These are phyloP conservation scores for Hemileccinum rubropunctum DNA, from an alignment of 768 basidiomycete species.

Conservation along the genomic window DNA sequence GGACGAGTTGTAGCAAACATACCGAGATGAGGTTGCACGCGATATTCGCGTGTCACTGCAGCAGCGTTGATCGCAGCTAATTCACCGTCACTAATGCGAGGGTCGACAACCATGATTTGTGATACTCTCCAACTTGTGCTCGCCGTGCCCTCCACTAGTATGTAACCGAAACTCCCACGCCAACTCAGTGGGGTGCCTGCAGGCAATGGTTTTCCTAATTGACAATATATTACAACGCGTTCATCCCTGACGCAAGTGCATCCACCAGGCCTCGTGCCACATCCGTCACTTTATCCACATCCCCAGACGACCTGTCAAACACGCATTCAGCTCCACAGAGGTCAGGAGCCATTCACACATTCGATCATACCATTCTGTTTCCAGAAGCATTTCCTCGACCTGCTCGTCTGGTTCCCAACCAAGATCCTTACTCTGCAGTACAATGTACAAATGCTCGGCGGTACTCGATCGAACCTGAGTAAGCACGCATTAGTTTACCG, in stretches of 20 bases:
- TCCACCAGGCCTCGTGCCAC: slow-evolving; percentile 42
- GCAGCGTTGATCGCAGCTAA: slow-evolving; percentile 82
- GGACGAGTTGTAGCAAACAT: slow-evolving; percentile 16
- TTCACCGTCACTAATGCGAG: slow-evolving; percentile 69
- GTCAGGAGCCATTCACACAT: slow-evolving; percentile 4
- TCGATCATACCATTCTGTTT: slow-evolving; percentile 73
- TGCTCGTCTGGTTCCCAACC: slow-evolving; percentile 57
- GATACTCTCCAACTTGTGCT: slow-evolving; percentile 13
- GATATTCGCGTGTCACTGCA: slow-evolving; percentile 85
- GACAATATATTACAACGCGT: slow-evolving; percentile 18
- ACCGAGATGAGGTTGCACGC: slow-evolving; percentile 89
- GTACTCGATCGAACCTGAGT: slow-evolving; percentile 72
- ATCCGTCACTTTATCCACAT: slow-evolving; percentile 37
- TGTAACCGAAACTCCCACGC: slow-evolving; percentile 24
- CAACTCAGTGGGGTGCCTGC: background rate
- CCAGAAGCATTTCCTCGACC: slow-evolving; percentile 66
- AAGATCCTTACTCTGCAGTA: slow-evolving; percentile 68
- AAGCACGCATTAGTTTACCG: slow-evolving; percentile 6
- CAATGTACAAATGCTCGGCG: slow-evolving; percentile 80
- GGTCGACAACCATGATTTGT: slow-evolving; percentile 40
- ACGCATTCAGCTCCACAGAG: slow-evolving; percentile 26
- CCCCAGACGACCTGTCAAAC: slow-evolving; percentile 47
- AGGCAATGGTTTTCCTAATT: background rate
- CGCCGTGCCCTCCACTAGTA: slow-evolving; percentile 6
- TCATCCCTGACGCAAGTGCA: slow-evolving; percentile 34